Evolutionary conservation across 345 rosid species (phyloP), one percentile per base, ranked within the genome.

Genomic region (Gynandropsis gynandra): DNA sequence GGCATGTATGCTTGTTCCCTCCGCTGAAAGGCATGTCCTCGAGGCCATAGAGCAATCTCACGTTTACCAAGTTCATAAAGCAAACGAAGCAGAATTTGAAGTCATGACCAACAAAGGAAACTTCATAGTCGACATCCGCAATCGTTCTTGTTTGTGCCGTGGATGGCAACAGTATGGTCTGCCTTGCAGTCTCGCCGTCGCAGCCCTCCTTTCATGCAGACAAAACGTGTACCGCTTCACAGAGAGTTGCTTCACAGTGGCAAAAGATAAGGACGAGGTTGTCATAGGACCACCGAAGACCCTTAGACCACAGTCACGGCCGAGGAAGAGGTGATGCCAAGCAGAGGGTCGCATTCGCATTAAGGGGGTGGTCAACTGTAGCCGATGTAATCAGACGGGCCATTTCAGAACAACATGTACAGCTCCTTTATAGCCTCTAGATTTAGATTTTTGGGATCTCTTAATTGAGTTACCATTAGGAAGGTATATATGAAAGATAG

Each of bases 391-490:
- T 56, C 85, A 86, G 72, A 77, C 78, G 0, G 97, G 97, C n/a
- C 97, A 89, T 76, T 89, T 89, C 72, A 81, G 96, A 71, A 89
- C 92, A 39, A 87, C 98, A 17, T 90, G 96, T 66, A 73, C 80
- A 53, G 79, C 92, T n/a, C 92, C 96, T 43, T 74, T 84, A 53
- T 86, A 77, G 69, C 13, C n/a, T n/a, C n/a, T n/a, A n/a, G n/a
- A n/a, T n/a, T n/a, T n/a, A n/a, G n/a, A n/a, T n/a, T n/a, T n/a
- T n/a, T n/a, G n/a, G n/a, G n/a, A n/a, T n/a, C n/a, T n/a, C n/a
- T n/a, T n/a, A n/a, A n/a, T n/a, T n/a, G n/a, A n/a, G n/a, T n/a
- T n/a, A n/a, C n/a, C n/a, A n/a, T n/a, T n/a, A n/a, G n/a, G n/a
- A n/a, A n/a, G n/a, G n/a, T n/a, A n/a, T 29, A 1, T 9, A 32